Base-by-base conservation (phyloP, 805 yeast species). In the Wickerhamiella musiphila region DNA sequence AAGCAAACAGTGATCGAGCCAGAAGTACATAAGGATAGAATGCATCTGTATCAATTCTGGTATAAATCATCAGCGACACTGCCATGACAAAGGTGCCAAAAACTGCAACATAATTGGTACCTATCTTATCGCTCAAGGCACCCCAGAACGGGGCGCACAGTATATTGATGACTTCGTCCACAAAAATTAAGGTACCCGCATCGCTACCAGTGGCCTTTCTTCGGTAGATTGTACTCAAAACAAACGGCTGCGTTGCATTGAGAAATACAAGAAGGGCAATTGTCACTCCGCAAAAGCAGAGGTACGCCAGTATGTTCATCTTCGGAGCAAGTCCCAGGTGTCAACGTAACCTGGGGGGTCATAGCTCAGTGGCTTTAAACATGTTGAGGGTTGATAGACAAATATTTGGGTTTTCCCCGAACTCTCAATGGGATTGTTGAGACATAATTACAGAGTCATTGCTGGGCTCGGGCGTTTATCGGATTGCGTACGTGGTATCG, bases 141-240 rank as follows among this genome's bases (percentile, higher is more conserved):
- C 84, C 86, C 39, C 73, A 53, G 15, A 73, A 50, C 0, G 84
- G 83, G 9, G 77, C 64, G 12, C 62, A 42, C 0, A 60, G 29
- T 31, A 75, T 63, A 4, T 70, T 59, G 0, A 68, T 52, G 7
- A 73, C 36, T 46, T 76, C 83, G 47, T 75, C 83, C 12, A 61
- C 64, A 26, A 71, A 63, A 1, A 70, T 68, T 19, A 68, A 45
- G 2, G 61, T 52, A 1, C 72, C 70, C 18, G 65, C 61, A 33
- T 60, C 60, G 23, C 59, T 54, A 9, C 72, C 72, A 20, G 54
- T 43, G 6, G 22, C 21, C 5, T 19, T 4, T 18, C 5, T 12
- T 21, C 47, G 44, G 7, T 57, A 45, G 1, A 60, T 46, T 33
- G 58, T 60, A 2, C 60, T 51, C 21, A 62, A 44, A 37, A 61